phyloP scores from a whole-genome alignment of 2,329 filamentous ascomycete genomes.

The Penicillium sp. region DNA sequence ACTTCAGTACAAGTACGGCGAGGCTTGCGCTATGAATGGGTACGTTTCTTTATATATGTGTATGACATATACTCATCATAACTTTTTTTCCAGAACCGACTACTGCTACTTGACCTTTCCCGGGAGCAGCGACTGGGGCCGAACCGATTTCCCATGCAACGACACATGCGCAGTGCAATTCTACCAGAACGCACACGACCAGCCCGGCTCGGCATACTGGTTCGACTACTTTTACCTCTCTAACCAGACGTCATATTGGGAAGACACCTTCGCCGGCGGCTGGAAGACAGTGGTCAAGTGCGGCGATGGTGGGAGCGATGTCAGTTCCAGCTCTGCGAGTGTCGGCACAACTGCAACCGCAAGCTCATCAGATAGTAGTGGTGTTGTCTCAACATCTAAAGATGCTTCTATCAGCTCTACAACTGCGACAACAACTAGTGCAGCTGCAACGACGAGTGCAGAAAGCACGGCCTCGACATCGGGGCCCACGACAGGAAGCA shows the following conservation, averaged over 20 bases:
- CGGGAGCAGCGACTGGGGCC: conserved; percentile 16
- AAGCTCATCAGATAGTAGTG: not conserved
- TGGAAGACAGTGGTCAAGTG: conserved; percentile 22
- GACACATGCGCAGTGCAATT: conserved; percentile 26
- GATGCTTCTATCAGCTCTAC: not conserved
- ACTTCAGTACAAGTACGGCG: conserved; percentile 24
- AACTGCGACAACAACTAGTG: not conserved
- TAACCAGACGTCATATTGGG: conserved; percentile 23
- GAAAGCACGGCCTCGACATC: conserved; percentile 6
- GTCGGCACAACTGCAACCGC: conserved; percentile 12
- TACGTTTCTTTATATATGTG: conserved; percentile 14
- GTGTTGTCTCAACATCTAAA: not conserved
- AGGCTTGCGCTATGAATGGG: conserved; percentile 20
- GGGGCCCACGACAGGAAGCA: conserved; percentile 1
- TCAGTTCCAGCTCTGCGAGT: conserved; percentile 13
- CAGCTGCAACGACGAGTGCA: conserved; percentile 3
- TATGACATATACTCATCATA: not conserved
- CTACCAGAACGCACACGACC: conserved; percentile 25
- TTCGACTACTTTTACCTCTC: conserved; percentile 24
- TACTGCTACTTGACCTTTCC: conserved; percentile 24
- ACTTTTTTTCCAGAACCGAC: conserved; percentile 17
- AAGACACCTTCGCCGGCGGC: conserved; percentile 21
- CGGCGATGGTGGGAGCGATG: conserved; percentile 16
- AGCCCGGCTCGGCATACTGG: conserved; percentile 23
- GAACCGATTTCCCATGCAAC: conserved; percentile 21